A percentile compares a stretch with the other conserved stretches of the same genome.
phyloP scores from a whole-genome alignment of 2,329 filamentous ascomycete genomes.

The Davidsoniella eucalypti region DNA sequence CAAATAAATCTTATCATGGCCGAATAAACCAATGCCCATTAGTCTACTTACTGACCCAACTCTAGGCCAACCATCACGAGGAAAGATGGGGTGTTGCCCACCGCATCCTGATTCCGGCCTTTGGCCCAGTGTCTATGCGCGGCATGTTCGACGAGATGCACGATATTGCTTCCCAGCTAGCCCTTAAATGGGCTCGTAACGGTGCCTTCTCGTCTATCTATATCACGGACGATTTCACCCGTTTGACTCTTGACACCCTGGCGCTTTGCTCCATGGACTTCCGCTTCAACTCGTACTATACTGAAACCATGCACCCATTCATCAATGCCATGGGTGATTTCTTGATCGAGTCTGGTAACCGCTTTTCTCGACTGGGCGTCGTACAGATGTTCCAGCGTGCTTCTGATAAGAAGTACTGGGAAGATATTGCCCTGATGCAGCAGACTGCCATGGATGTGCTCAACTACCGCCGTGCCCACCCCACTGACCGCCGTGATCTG shows the following conservation, averaged over 20 bases:
- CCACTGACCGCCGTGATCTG: conserved; percentile 45
- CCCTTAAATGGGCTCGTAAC: conserved; percentile 51
- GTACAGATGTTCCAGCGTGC: conserved; percentile 33
- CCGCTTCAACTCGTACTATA: conserved; percentile 62
- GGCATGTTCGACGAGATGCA: conserved; percentile 55
- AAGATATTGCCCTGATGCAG: conserved; percentile 38
- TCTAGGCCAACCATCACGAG: conserved; percentile 29
- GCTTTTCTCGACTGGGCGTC: conserved; percentile 27
- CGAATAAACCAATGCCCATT: too few relatives aligned
- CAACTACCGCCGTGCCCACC: conserved; percentile 36
- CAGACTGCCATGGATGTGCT: conserved; percentile 44
- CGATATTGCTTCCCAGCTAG: conserved; percentile 48
- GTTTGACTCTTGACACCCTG: conserved; percentile 57
- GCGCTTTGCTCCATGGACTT: conserved; percentile 55
- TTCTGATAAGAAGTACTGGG: conserved; percentile 32
- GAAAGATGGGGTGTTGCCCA: conserved; percentile 53
- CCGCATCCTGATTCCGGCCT: conserved; percentile 48
- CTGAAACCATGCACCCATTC: conserved; percentile 52
- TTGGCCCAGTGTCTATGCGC: conserved; percentile 51
- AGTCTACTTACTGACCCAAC: conserved; percentile 15
- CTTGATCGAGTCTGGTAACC: conserved; percentile 36
- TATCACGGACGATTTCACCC: conserved; percentile 51
- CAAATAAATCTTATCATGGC: too few relatives aligned
- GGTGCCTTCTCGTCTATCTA: conserved; percentile 40
- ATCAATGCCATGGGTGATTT: conserved; percentile 50